These are phyloP conservation scores for Globisporangium emineosum DNA, from an alignment of 352 stramenopile genomes.

Conservation along the genomic window DNA sequence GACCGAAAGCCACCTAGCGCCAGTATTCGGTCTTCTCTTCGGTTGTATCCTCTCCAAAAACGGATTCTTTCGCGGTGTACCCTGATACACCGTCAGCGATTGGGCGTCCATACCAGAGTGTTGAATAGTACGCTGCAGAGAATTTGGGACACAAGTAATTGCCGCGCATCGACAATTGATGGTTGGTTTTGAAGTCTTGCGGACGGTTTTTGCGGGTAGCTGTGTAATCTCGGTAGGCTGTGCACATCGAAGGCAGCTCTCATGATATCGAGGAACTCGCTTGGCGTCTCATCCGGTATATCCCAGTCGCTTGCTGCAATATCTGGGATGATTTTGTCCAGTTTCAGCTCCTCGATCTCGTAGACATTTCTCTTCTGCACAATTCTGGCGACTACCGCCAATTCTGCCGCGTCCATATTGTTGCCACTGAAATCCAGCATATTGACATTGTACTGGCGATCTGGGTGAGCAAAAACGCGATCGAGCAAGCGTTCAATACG, in stretches of 20 bases:
- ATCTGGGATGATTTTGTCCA: neutral
- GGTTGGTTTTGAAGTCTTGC: neutral
- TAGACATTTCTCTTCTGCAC: constrained; percentile 1
- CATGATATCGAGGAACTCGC: constrained; percentile 11
- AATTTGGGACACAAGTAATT: constrained; percentile 2
- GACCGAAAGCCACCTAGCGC: constrained; percentile 21
- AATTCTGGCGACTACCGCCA: constrained; percentile 16
- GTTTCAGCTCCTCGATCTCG: neutral
- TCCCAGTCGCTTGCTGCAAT: neutral
- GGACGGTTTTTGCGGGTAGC: neutral
- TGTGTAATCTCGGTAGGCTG: neutral
- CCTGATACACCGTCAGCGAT: neutral
- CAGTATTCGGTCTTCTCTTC: constrained; percentile 5
- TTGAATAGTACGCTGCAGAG: constrained; percentile 1
- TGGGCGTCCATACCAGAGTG: constrained; percentile 1
- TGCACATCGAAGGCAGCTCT: neutral
- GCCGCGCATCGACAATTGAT: neutral
- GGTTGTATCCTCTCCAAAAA: neutral
- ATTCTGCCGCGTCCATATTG: neutral
- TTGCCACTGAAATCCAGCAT: constrained; percentile 14
- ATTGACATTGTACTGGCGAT: neutral
- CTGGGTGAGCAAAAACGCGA: constrained; percentile 5
- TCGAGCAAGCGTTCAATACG: constrained; percentile 1
- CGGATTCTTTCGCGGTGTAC: neutral
- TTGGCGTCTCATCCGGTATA: neutral